These are phyloP conservation scores for Trifolium repens DNA, from an alignment of 306 rosid genomes.

Conservation along the genomic window DNA sequence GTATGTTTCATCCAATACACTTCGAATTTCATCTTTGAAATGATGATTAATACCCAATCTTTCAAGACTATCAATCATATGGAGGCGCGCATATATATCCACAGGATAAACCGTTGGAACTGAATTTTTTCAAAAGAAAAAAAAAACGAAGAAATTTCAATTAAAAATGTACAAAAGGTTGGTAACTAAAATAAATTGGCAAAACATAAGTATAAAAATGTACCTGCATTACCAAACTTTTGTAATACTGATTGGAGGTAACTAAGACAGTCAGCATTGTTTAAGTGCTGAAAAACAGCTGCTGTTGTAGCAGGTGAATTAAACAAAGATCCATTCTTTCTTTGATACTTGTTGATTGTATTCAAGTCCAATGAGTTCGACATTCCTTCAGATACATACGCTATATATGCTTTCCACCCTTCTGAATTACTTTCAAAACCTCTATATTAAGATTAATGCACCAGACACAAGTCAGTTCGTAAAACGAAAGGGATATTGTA, in stretches of 20 bases:
- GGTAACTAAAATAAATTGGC: constrained; percentile 15
- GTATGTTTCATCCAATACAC: constrained; percentile 75
- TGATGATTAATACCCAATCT: constrained; percentile 72
- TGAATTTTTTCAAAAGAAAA: constrained; percentile 31
- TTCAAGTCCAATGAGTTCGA: constrained; percentile 62
- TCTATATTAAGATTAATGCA: constrained; percentile 40
- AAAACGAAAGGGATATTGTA: background rate
- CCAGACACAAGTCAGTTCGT: constrained; percentile 1
- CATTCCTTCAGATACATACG: constrained; percentile 76
- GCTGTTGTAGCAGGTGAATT: constrained; percentile 90
- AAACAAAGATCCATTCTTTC: constrained; percentile 81
- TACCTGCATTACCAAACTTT: constrained; percentile 75
- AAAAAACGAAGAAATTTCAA: constrained; percentile 1
- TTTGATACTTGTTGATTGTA: constrained; percentile 72
- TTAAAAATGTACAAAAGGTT: constrained; percentile 10
- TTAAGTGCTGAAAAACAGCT: constrained; percentile 59
- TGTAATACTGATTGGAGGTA: constrained; percentile 62
- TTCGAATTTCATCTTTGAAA: constrained; percentile 70
- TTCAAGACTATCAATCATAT: constrained; percentile 75
- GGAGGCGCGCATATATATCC: constrained; percentile 67
- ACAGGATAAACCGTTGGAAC: constrained; percentile 83
- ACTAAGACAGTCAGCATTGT: constrained; percentile 68
- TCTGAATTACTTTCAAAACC: constrained; percentile 58
- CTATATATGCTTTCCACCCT: constrained; percentile 75
- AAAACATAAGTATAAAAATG: background rate